A percentile compares a stretch with the other conserved stretches of the same genome.
Conservation (phyloP, 495 filamentous ascomycete genomes). For the Lentithecium fluviatile region DNA sequence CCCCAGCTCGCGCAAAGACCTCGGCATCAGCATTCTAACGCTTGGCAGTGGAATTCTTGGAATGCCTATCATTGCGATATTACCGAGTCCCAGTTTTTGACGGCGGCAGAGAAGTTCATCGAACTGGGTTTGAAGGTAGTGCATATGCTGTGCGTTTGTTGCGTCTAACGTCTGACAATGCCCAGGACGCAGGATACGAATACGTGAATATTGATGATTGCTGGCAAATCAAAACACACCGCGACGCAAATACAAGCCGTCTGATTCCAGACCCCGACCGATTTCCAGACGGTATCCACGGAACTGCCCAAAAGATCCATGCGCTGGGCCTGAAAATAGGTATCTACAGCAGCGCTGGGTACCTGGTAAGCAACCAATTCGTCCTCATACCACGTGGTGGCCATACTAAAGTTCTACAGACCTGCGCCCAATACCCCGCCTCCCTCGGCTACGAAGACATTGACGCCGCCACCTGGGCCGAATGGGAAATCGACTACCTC, state of each 20-base stretch:
- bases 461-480: conserved; percentile 61
- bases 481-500: conserved; percentile 68
- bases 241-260: conserved; percentile 41
- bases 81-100: conserved; percentile 38
- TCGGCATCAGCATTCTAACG: neutral
- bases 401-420: conserved; percentile 40
- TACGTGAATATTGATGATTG: conserved; percentile 43
- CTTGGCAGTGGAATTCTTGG: conserved; percentile 55
- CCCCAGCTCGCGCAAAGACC: neutral
- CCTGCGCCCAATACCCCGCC: conserved; percentile 64
- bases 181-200: conserved; percentile 38
- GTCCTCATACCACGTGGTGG: neutral
- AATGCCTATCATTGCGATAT: conserved; percentile 44
- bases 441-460: conserved; percentile 60
- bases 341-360: conserved; percentile 52
- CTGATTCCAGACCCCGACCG: conserved; percentile 53
- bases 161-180: neutral
- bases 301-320: conserved; percentile 37
- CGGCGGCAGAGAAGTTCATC: conserved; percentile 36
- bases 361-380: neutral
- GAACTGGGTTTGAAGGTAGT: conserved; percentile 38
- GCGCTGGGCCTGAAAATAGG: conserved; percentile 41
- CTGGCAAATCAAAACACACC: conserved; percentile 35
- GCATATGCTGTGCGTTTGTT: neutral
- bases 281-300: conserved; percentile 40